Evolutionary conservation across 805 yeast species (phyloP).

Genomic region (Candida dajiaensis): DNA sequence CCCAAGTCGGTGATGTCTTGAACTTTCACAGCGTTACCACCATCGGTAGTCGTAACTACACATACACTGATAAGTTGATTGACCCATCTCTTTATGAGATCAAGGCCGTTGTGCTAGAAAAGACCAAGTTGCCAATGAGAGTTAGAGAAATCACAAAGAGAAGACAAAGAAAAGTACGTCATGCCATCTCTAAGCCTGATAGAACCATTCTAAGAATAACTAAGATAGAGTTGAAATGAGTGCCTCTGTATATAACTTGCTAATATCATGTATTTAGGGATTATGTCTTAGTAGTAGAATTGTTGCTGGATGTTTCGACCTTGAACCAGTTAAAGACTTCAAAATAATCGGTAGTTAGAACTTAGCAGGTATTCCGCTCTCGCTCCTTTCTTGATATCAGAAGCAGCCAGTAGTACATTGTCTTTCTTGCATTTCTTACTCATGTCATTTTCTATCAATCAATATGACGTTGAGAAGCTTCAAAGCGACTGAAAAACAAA

Average conservation of each 20-base stretch:
- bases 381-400: too few species aligned
- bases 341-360: too few species aligned
- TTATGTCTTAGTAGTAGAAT: background rate
- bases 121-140: conserved; percentile 74
- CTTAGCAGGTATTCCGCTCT: too few species aligned
- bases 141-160: conserved; percentile 71
- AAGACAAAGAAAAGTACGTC: conserved; percentile 69
- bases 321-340: too few species aligned
- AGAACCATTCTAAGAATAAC: conserved; percentile 74
- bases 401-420: too few species aligned
- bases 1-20: conserved; percentile 78
- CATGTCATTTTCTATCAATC: background rate
- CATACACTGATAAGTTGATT: conserved; percentile 51
- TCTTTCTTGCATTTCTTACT: too few species aligned
- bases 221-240: conserved; percentile 43
- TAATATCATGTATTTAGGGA: background rate
- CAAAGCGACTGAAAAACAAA: too few species aligned
- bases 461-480: background rate
- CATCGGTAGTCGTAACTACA: conserved; percentile 81
- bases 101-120: conserved; percentile 78
- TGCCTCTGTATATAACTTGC: background rate
- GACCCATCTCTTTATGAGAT: conserved; percentile 50
- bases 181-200: conserved; percentile 60
- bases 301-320: background rate
- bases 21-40: conserved; percentile 69